Evolutionary conservation across 441 rosid species (phyloP).

Genomic region (Francoa sonchifolia): DNA sequence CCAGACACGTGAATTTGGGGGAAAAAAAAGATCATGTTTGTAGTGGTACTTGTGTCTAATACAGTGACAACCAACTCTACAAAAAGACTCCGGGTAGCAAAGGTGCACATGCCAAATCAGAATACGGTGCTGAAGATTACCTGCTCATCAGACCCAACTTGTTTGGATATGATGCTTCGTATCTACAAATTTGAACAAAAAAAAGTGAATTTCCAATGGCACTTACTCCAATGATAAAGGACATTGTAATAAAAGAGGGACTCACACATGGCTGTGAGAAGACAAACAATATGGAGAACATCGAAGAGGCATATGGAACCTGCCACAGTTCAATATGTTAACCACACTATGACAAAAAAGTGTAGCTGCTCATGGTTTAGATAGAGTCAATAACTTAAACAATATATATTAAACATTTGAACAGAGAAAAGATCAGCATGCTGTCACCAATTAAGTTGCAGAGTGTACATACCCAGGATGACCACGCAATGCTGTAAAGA

Average conservation of each 20-base stretch:
- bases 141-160: conserved; percentile 73
- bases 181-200: conserved; percentile 31
- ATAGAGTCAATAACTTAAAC: no score
- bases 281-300: conserved; percentile 43
- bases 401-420: not conserved
- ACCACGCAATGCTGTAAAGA: conserved; percentile 71
- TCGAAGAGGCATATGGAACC: conserved; percentile 80
- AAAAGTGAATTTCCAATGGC: not conserved
- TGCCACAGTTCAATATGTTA: conserved; percentile 18
- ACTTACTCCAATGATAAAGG: not conserved
- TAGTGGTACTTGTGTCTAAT: no score
- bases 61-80: no score
- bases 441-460: conserved; percentile 4
- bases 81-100: no score
- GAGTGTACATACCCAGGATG: conserved; percentile 50
- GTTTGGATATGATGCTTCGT: conserved; percentile 77
- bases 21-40: no score
- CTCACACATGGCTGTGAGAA: conserved; percentile 76
- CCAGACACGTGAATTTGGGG: no score
- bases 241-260: conserved; percentile 5
- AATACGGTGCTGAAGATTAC: conserved; percentile 16
- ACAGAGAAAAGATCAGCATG: conserved; percentile 3
- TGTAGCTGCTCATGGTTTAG: no score
- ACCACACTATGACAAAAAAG: conserved; percentile 8
- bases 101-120: no score